phyloP scores from a whole-genome alignment of 2,329 filamentous ascomycete genomes.

The Trichoderma sp. region DNA sequence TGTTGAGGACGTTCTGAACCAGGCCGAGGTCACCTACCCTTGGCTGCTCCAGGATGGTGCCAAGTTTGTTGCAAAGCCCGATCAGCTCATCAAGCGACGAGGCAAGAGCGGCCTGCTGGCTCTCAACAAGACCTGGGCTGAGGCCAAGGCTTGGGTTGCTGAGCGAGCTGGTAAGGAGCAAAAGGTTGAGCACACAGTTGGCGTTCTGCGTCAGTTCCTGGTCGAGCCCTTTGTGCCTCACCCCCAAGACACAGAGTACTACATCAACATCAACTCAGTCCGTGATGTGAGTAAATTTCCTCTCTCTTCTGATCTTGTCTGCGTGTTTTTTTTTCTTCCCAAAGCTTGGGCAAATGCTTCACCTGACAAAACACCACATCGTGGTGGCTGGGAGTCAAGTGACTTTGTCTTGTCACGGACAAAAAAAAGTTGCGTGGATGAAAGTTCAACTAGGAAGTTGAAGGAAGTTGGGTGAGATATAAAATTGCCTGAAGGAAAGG shows the following conservation, averaged over 20 bases:
- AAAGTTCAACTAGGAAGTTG: neutral
- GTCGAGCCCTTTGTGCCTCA: conserved; percentile 99
- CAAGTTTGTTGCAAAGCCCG: conserved; percentile 98
- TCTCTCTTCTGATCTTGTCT: conserved; percentile 17
- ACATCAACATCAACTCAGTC: conserved; percentile 99
- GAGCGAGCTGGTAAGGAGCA: conserved; percentile 88
- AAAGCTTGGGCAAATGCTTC: neutral
- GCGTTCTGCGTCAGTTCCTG: conserved; percentile 90
- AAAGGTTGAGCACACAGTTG: conserved; percentile 88
- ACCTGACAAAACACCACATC: neutral
- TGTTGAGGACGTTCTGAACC: conserved; percentile 82
- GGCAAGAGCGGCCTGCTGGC: conserved; percentile 97
- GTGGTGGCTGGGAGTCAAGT: neutral
- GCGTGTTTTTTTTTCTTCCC: neutral
- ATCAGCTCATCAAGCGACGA: conserved; percentile 99
- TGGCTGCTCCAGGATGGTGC: conserved; percentile 83
- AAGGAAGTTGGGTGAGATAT: neutral
- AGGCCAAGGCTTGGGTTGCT: conserved; percentile 92
- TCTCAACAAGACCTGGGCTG: conserved; percentile 95
- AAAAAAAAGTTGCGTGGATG: neutral
- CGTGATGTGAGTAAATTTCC: conserved; percentile 79
- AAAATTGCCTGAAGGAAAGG: conserved; percentile 2
- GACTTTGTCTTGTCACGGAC: neutral
- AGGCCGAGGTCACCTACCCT: conserved; percentile 94
- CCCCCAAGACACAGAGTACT: conserved; percentile 94